These are phyloP conservation scores for Podospora comata DNA, from an alignment of 495 filamentous ascomycete species.

Conservation along the genomic window DNA sequence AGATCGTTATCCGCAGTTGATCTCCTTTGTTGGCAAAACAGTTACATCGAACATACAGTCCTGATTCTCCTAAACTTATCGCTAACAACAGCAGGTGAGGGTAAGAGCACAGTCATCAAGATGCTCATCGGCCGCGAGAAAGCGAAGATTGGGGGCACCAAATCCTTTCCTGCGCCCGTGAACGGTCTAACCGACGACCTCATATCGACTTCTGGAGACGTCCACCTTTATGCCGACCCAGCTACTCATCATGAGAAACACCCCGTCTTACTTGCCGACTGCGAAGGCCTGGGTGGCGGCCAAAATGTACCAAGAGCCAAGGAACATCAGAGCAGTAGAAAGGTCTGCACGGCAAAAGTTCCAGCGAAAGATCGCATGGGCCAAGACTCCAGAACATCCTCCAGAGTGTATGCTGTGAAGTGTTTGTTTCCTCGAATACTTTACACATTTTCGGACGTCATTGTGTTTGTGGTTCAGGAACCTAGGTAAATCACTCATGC, in stretches of 20 bases:
- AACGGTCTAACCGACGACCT: conserved; percentile 40
- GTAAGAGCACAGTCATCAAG: conserved; percentile 58
- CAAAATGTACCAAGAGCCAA: conserved; percentile 40
- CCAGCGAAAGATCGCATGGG: conserved; percentile 34
- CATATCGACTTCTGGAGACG: conserved; percentile 59
- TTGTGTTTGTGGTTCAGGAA: conserved; percentile 52
- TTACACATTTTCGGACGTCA: conserved; percentile 54
- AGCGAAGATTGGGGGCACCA: conserved; percentile 10
- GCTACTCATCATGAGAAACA: conserved; percentile 39
- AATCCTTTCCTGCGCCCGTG: conserved; percentile 33
- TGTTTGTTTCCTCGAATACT: conserved; percentile 54
- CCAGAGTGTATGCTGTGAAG: conserved; percentile 43
- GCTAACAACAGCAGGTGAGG: conserved; percentile 39
- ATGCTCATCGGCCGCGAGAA: conserved; percentile 45
- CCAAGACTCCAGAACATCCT: conserved; percentile 38
- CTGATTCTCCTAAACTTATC: too few relatives aligned
- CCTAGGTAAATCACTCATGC: conserved; percentile 32
- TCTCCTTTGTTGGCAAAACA: conserved; percentile 51
- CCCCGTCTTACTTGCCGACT: conserved; percentile 57
- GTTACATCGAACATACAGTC: too few relatives aligned
- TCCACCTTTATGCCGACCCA: conserved; percentile 63
- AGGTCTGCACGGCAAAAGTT: not conserved
- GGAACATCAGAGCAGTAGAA: conserved; percentile 17
- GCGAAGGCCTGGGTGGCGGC: conserved; percentile 54
- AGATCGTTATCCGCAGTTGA: conserved; percentile 42